Base-by-base conservation (phyloP, 2,329 filamentous ascomycete species). In the Coniochaeta ligniaria region DNA sequence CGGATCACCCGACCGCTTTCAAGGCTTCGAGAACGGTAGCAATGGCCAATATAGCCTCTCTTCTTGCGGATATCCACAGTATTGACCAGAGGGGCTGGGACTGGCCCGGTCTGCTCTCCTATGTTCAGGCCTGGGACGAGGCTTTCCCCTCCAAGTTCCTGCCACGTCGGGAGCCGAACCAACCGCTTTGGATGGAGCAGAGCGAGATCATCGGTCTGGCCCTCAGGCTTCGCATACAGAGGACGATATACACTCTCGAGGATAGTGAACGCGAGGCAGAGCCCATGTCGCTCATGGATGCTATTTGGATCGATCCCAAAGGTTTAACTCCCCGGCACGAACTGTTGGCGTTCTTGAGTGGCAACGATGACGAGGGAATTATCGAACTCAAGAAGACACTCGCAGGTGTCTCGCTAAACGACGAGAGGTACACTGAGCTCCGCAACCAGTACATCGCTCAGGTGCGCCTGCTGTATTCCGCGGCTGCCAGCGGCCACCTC, bases 141-240 rank as follows among this genome's bases (percentile, higher is more conserved):
- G 54, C 54, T 36, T 57, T 57, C 54, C 54, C 54, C 8, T 35
- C 54, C 28, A 38, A 35, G 31, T 57, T 57, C 54, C 54, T 57
- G 6, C 54, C 54, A 57, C 54, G 31, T 9, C 9, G 54, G 31
- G 17, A 57, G 17, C 54, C n/a, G 22, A 38, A 38, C 54, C n/a
- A 38, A 2, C 35, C 28, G 4, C 54, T 2, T 20, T 57, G 54
- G 54, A 24, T 17, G 17, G 35, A 38, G 31, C 22, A 38, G 9
- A 28, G 35, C n/a, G 54, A 35, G 14, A 24, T 14, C 33, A 35
- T 57, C 33, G 35, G n/a, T 24, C 35, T 57, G 8, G 54, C 54
- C 12, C 28, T 57, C 14, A 3, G 17, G 38, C 54, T 57, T 24
- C 54, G 54, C 54, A 57, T 38, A 9, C 54, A 57, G 54, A 57